Percentiles rank a stretch among this genome's conserved stretches.
phyloP scores from a whole-genome alignment of 2,329 filamentous ascomycete species.

The Xylogone sp. region DNA sequence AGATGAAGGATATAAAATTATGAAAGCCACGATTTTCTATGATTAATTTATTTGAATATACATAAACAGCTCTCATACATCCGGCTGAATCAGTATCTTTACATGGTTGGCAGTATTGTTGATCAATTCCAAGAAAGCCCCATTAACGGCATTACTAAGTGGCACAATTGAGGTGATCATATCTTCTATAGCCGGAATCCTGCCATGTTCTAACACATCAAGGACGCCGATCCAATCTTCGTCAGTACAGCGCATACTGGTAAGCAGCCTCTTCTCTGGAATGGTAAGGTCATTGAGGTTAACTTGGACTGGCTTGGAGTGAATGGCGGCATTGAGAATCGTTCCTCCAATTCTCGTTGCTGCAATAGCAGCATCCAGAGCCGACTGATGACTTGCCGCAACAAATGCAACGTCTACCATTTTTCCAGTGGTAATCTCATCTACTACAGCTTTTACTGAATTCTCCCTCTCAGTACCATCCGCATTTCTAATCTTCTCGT shows the following conservation, averaged over 20 bases:
- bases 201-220: slow-evolving; percentile 35
- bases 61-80: too few species aligned
- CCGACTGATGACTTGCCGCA: slow-evolving; percentile 48
- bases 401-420: slow-evolving; percentile 49
- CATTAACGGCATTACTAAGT: slow-evolving; percentile 51
- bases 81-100: slow-evolving; percentile 56
- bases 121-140: slow-evolving; percentile 54
- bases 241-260: slow-evolving; percentile 47
- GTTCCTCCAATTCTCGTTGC: slow-evolving; percentile 46
- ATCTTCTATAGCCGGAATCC: slow-evolving; percentile 44
- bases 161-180: slow-evolving; percentile 60
- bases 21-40: too few species aligned
- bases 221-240: slow-evolving; percentile 46
- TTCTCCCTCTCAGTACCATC: too few species aligned
- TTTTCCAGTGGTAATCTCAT: slow-evolving; percentile 29
- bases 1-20: too few species aligned
- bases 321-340: slow-evolving; percentile 52
- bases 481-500: too few species aligned
- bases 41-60: too few species aligned
- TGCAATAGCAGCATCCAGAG: slow-evolving; percentile 43
- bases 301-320: slow-evolving; percentile 47
- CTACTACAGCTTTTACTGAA: slow-evolving; percentile 13
- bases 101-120: slow-evolving; percentile 59
- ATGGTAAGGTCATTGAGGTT: slow-evolving; percentile 48
- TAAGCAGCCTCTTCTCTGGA: slow-evolving; percentile 48